Evolutionary conservation across 805 yeast species (phyloP).

Genomic region (Yarrowia yakushimensis): DNA sequence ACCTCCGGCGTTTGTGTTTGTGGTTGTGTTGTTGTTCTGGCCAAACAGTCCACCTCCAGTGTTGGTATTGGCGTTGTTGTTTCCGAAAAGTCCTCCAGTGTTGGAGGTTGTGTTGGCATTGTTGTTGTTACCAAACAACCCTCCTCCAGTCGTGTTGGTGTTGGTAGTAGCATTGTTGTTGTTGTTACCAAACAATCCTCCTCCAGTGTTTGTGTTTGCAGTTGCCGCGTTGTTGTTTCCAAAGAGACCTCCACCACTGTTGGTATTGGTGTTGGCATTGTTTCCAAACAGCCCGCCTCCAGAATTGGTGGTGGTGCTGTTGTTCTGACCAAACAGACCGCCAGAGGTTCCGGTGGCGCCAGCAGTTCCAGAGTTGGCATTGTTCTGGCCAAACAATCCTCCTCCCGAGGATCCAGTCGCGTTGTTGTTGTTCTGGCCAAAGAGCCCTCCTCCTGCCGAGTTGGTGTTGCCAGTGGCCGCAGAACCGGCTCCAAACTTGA

Average conservation of each 20-base stretch:
- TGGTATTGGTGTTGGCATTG: not conserved
- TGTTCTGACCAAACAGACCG: slow-evolving; percentile 10
- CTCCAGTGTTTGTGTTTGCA: not conserved
- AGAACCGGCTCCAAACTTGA: slow-evolving; percentile 12
- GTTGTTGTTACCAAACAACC: not conserved
- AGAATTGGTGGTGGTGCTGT: not conserved
- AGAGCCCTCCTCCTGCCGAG: not conserved
- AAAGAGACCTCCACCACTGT: slow-evolving; percentile 1
- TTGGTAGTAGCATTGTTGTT: not conserved
- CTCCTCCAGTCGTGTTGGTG: not conserved
- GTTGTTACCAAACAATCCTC: slow-evolving; percentile 1
- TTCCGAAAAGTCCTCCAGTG: not conserved
- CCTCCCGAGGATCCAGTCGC: not conserved
- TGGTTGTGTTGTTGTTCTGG: not conserved
- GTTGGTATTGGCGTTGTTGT: not conserved
- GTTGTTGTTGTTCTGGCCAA: slow-evolving; percentile 5
- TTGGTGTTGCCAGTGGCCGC: not conserved
- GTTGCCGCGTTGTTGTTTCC: not conserved
- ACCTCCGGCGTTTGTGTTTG: not conserved
- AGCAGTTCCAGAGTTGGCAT: not conserved
- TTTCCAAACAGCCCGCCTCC: slow-evolving; percentile 14
- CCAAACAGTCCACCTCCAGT: slow-evolving; percentile 11
- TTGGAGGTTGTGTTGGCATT: not conserved
- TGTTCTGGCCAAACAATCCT: slow-evolving; percentile 6
- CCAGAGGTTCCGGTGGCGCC: not conserved